These are phyloP conservation scores for Calonectria ilicicola DNA, from an alignment of 2,329 filamentous ascomycete genomes.

Conservation along the genomic window DNA sequence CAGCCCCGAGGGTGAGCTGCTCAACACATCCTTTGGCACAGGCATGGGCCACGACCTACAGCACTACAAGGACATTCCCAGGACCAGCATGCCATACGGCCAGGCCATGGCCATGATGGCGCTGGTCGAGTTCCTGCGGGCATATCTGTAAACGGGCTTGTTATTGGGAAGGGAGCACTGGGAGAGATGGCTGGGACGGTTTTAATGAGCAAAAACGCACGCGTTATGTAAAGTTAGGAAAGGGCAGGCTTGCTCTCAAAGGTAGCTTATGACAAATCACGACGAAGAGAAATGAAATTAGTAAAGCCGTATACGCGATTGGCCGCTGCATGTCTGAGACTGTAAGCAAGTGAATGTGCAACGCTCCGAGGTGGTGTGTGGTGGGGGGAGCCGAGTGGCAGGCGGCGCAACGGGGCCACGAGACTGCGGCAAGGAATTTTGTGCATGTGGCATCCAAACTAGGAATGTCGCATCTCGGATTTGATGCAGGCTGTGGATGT, in stretches of 20 bases:
- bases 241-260: not conserved
- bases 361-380: not conserved
- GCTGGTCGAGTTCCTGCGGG: conserved; percentile 77
- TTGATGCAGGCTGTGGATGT: not conserved
- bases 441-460: not conserved
- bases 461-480: not conserved
- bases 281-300: conserved; percentile 7
- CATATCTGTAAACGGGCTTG: conserved; percentile 42
- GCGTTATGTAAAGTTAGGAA: not conserved
- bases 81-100: conserved; percentile 87
- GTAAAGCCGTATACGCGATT: conserved; percentile 1
- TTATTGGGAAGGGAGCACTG: not conserved
- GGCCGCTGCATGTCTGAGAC: not conserved
- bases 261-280: not conserved
- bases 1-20: conserved; percentile 75
- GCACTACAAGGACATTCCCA: conserved; percentile 81
- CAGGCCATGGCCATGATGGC: conserved; percentile 90
- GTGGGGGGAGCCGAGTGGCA: not conserved
- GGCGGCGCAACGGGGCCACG: not conserved
- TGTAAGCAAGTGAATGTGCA: not conserved
- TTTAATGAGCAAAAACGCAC: not conserved
- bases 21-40: conserved; percentile 83
- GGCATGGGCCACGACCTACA: conserved; percentile 80
- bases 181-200: not conserved
- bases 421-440: not conserved